Base-by-base conservation (phyloP, 495 filamentous ascomycete species). In the Xylaria castorea region DNA sequence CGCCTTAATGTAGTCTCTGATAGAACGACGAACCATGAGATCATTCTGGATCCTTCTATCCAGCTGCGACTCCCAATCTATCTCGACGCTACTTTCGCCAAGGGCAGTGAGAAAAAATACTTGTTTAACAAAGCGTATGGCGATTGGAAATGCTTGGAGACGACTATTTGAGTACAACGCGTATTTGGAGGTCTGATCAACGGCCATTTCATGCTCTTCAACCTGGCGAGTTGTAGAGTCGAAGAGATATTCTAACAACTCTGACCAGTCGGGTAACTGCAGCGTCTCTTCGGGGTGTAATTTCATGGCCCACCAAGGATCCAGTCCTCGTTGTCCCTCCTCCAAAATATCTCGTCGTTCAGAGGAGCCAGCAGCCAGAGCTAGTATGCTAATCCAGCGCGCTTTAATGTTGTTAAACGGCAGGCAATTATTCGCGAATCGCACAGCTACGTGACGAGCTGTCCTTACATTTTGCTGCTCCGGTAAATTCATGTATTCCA, bases 381-480 rank as follows among this genome's bases (percentile, higher is more conserved):
- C 94, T 72, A 97, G 85, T 40, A 98, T 84, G 81, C 97, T 88
- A 61, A 97, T 92, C 94, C 94, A 98, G 57, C 95, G 89, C 50
- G 91, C 96, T 27, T 89, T 85, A 16, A 94, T 86, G 76, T 97
- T 93, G 46, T 82, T 85, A 73, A 92, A 98, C 2, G 91, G 90
- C 14, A 99, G 84, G 75, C 94, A 97, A n/a, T 92, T 86, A 75
- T 98, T 98, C 3, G 94, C 92, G 85, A 94, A 98, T 32, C 94
- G 91, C 5, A 96, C 88, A n/a, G 92, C 92, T 25, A 92, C 89
- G 81, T 94, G 95, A 9, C 93, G 90, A 62, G 91, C 91, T 82
- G 58, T 87, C 89, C 50, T 89, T 83, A 32, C 86, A 72, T 53
- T 87, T 78, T 60, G 71, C 22, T 40, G 44, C n/a, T 70, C 71